Evolutionary conservation across 192 early-diverging fungal genomes (phyloP), one percentile per base, ranked within the genome.

Genomic region (Coemansia sp.): DNA sequence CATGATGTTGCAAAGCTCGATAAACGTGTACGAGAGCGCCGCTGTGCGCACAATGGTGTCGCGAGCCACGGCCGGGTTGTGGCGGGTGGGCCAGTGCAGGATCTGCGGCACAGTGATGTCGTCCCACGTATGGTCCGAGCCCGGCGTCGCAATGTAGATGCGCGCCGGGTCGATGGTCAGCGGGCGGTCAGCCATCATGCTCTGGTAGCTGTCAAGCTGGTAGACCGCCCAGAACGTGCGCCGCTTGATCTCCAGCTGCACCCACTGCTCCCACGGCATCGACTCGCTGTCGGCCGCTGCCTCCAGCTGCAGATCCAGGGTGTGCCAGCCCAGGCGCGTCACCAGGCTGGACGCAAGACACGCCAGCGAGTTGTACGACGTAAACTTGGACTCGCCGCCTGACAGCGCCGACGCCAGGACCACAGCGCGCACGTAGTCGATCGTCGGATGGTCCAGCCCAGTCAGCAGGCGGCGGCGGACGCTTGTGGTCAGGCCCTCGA

Each of bases 151-250:
- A 4, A 78, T 65, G 39, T 61, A 78, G 36, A 78, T 64, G 23
- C 67, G 75, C 29, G 67, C 53, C 14, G 51, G 36, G 63, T 66
- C 70, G 56, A 78, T 65, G 22, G 69, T 78, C 61, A 69, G 64
- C 3, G 69, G 75, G 6, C 75, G 75, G 54, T 78, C 75, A 32
- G 75, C 67, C 56, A 78, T 49, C 30, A 72, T 53, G 34, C 70
- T 58, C 63, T 78, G 71, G 67, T 78, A 73, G 70, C 75, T 67
- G 60, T 78, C 75, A 16, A 69, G 47, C 70, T 78, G 75, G 67
- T 78, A 78, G 36, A 69, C 70, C 1, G 65, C 70, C 75, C 75
- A 78, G 58, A 72, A 78, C n/a, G 75, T 78, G 49, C 75, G 75
- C 14, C 75, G 63, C 58, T 72, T 66, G 36, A 64, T 59, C 55